Percentiles rank a stretch among this genome's conserved stretches.
phyloP scores from a whole-genome alignment of 73 alveolate species.

The Loxodes magnus region DNA sequence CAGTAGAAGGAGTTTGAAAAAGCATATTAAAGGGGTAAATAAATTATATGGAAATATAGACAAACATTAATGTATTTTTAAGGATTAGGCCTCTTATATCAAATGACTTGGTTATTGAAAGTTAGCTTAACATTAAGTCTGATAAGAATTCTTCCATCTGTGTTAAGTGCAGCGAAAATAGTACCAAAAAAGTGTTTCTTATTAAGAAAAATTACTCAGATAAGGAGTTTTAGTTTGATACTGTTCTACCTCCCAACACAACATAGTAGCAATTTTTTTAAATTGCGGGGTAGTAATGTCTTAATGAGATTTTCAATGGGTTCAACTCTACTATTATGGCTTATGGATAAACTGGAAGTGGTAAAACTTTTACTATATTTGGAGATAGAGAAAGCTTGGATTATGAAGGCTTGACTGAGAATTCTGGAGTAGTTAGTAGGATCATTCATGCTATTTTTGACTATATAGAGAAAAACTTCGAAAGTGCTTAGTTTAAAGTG shows the following conservation, averaged over 20 bases:
- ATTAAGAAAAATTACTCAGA: too few species aligned
- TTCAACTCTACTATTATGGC: constrained; percentile 90
- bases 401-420: constrained; percentile 26
- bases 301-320: constrained; percentile 54
- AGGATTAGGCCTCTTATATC: too few species aligned
- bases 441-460: constrained; percentile 75
- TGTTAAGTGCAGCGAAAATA: too few species aligned
- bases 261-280: constrained; percentile 51
- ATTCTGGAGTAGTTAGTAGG: constrained; percentile 80
- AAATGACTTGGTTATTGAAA: too few species aligned
- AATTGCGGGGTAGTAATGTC: constrained; percentile 52
- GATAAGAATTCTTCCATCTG: too few species aligned
- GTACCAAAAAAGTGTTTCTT: too few species aligned
- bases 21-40: too few species aligned
- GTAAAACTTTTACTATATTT: constrained; percentile 93
- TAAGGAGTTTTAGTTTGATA: constrained; percentile 70
- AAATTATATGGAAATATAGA: too few species aligned
- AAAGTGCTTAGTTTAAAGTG: constrained; percentile 61
- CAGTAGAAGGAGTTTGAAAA: too few species aligned
- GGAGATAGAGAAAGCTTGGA: constrained; percentile 50
- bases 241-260: constrained; percentile 49
- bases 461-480: constrained; percentile 52
- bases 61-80: too few species aligned
- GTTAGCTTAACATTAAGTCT: too few species aligned
- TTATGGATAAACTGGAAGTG: constrained; percentile 96